Evolutionary conservation across 257 asterid species (phyloP).

Genomic region (Nicotiana tomentosiformis): DNA sequence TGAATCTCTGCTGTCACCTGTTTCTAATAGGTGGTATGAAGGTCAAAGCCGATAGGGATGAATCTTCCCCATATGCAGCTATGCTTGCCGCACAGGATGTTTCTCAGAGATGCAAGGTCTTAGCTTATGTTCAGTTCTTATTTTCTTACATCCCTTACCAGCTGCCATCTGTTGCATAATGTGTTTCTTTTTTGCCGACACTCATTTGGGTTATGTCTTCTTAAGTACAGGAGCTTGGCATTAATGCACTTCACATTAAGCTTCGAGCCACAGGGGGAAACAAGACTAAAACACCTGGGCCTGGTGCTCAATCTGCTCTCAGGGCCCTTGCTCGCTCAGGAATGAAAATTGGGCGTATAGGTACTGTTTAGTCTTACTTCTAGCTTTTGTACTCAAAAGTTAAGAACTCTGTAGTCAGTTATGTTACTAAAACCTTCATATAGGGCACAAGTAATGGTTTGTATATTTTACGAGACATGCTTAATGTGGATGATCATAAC

Average conservation of each 20-base stretch:
- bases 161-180: neutral
- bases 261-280: constrained; percentile 9
- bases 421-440: neutral
- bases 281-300: constrained; percentile 8
- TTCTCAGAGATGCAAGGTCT: constrained; percentile 5
- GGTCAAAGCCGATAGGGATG: constrained; percentile 9
- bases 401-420: neutral
- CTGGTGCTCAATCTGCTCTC: constrained; percentile 13
- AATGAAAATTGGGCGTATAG: constrained; percentile 8
- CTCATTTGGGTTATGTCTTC: neutral
- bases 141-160: neutral
- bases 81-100: constrained; percentile 11
- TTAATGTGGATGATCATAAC: neutral
- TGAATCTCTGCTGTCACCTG: neutral
- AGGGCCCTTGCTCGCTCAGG: constrained; percentile 12
- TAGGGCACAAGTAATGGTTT: no score
- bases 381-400: neutral
- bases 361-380: neutral
- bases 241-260: constrained; percentile 9
- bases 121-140: neutral
- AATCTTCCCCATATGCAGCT: constrained; percentile 10
- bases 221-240: constrained; percentile 3
- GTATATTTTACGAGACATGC: neutral
- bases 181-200: neutral
- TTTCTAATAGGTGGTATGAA: constrained; percentile 6